Evolutionary conservation across 2,329 filamentous ascomycete species (phyloP).

Genomic region (Metarhizium rileyi): DNA sequence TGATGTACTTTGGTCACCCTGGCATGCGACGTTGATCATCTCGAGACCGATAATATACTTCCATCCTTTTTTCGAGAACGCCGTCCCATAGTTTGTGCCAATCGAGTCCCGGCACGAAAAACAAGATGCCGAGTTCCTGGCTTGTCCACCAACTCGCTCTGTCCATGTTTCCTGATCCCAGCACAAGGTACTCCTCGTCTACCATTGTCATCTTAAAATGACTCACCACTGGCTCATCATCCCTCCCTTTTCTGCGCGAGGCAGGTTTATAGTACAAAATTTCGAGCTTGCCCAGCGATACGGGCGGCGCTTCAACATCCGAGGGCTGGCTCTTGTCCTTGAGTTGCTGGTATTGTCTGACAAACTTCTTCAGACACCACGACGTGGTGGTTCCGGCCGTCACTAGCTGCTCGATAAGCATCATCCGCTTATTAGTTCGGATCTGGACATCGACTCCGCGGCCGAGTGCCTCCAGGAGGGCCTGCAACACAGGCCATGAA

Average conservation of each 20-base stretch:
- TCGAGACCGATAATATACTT: constrained; percentile 10
- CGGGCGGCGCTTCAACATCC: constrained; percentile 33
- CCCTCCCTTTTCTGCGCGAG: constrained; percentile 16
- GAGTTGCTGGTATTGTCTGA: constrained; percentile 40
- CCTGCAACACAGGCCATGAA: constrained; percentile 50
- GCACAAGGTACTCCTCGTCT: constrained; percentile 55
- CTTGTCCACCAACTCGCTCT: constrained; percentile 80
- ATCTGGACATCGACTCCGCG: constrained; percentile 61
- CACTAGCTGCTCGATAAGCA: constrained; percentile 71
- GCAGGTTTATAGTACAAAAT: constrained; percentile 49
- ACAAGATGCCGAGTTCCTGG: constrained; percentile 66
- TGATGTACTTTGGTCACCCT: too few relatives aligned
- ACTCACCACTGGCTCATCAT: constrained; percentile 57
- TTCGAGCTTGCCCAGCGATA: constrained; percentile 37
- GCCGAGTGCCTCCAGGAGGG: constrained; percentile 48
- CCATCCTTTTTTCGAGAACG: constrained; percentile 26
- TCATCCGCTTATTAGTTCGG: constrained; percentile 58
- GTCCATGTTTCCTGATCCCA: constrained; percentile 79
- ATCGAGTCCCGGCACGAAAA: constrained; percentile 33
- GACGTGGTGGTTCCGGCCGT: constrained; percentile 68
- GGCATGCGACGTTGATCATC: neutral
- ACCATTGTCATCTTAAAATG: constrained; percentile 72
- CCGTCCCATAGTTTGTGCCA: constrained; percentile 28
- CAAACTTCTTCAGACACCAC: constrained; percentile 49
- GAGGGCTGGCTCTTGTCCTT: constrained; percentile 10